Base-by-base conservation (phyloP, 108 stramenopile genomes). In the Cyclotella cryptica region DNA sequence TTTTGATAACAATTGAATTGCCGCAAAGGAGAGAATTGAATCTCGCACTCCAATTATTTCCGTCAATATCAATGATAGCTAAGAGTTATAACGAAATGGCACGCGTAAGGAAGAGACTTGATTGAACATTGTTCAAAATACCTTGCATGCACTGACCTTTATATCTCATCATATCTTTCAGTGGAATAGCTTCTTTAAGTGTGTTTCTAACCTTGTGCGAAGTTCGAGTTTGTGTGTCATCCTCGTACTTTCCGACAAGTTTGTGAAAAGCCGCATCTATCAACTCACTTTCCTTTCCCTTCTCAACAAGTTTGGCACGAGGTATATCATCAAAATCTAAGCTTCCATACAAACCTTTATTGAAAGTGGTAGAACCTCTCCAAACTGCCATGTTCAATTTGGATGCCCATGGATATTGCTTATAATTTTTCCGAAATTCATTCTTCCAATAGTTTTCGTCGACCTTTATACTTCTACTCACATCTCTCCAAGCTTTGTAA, bases 31-130 rank as follows among this genome's bases (percentile, higher is more conserved):
- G 84, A n/a, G 51, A 61, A 14, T 47, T 42, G 60, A 88, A 88
- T 1, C 88, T 76, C 29, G 73, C 73, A 21, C 72, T 75, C 86
- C 86, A 88, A 39, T 59, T 71, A 49, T 88, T 87, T 8, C 88
- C 88, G 51, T 88, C 88, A 28, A 86, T 79, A 22, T 88, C 88
- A 30, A 88, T 78, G 43, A 88, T 74, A 15, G 86, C 88, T 65
- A 35, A 3, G 22, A 42, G 35, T 57, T 7, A 42, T 40, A 21
- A 65, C 28, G 27, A 39, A 7, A 65, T 27, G 21, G 29, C 0
- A n/a, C 0, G 53, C 46, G 21, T 35, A 15, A 64, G 40, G 19
- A 47, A 15, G 2, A 51, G 29, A n/a, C 35, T 28, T 28, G 24
- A 44, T 1, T n/a, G n/a, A n/a, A 30, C 47, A 29, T 44, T 54